These are phyloP conservation scores for Hymenoscyphus albidus DNA, from an alignment of 2,329 filamentous ascomycete genomes.

Conservation along the genomic window DNA sequence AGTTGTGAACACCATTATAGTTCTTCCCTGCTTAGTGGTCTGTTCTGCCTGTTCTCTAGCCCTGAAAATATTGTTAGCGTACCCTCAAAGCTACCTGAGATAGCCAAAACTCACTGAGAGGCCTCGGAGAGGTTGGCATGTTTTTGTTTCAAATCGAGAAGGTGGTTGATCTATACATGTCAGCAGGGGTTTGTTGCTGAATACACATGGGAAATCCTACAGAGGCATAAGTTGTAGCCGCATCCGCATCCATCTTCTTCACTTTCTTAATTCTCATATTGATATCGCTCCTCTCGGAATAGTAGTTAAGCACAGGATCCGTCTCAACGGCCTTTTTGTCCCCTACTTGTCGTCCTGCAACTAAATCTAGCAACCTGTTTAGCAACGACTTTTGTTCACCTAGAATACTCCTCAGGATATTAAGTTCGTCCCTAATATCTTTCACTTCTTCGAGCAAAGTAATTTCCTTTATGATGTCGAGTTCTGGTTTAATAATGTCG, in stretches of 20 bases:
- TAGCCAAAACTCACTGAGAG: background rate
- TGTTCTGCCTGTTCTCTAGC: background rate
- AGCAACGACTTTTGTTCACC: background rate
- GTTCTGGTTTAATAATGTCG: background rate
- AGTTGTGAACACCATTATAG: background rate
- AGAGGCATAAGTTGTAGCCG: background rate
- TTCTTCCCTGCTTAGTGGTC: background rate
- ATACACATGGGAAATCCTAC: background rate
- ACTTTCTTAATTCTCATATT: conserved; percentile 5
- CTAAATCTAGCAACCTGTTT: background rate
- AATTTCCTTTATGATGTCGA: background rate
- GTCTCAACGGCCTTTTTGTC: background rate
- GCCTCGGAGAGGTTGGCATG: conserved; percentile 4
- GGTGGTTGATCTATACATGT: conserved; percentile 4
- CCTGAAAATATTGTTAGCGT: background rate
- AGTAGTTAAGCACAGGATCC: conserved; percentile 4
- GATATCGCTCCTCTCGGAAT: background rate
- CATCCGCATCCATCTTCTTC: conserved; percentile 1
- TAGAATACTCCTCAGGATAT: background rate
- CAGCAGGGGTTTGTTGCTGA: background rate
- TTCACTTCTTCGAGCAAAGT: conserved; percentile 3
- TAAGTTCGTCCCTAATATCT: conserved; percentile 9
- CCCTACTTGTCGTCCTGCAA: background rate
- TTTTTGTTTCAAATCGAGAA: conserved; percentile 8
- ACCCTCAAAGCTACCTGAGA: background rate